phyloP scores from a whole-genome alignment of 306 rosid species.

The Casuarina cunninghamiana region DNA sequence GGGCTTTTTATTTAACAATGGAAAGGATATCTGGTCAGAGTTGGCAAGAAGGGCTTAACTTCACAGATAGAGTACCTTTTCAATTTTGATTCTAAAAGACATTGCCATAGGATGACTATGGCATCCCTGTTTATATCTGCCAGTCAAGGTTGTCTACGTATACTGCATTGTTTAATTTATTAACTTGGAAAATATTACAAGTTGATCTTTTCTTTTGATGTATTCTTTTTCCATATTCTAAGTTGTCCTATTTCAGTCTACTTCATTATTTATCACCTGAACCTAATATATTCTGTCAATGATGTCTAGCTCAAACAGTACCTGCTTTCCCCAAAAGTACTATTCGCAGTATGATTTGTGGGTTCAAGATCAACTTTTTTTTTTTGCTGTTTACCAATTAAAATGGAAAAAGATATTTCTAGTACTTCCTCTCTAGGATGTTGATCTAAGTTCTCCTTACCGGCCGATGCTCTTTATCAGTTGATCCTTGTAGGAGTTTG shows the following conservation, averaged over 20 bases:
- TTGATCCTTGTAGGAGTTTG: constrained; percentile 89
- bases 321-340: background rate
- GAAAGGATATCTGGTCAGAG: background rate
- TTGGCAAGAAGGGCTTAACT: background rate
- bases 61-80: background rate
- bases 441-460: constrained; percentile 33
- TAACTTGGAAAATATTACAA: background rate
- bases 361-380: background rate
- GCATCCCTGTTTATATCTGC: background rate
- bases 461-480: constrained; percentile 49
- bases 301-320: constrained; percentile 6
- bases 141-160: background rate
- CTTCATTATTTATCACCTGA: background rate
- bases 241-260: background rate
- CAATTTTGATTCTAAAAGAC: background rate
- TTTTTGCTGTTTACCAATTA: background rate
- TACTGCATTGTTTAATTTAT: background rate
- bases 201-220: background rate
- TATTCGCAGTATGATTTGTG: background rate
- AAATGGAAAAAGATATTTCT: background rate
- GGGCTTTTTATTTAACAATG: background rate
- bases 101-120: background rate
- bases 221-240: background rate
- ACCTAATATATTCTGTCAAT: background rate
- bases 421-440: constrained; percentile 18